Conservation (phyloP, 306 rosid species). For the Ziziphus jujuba region DNA sequence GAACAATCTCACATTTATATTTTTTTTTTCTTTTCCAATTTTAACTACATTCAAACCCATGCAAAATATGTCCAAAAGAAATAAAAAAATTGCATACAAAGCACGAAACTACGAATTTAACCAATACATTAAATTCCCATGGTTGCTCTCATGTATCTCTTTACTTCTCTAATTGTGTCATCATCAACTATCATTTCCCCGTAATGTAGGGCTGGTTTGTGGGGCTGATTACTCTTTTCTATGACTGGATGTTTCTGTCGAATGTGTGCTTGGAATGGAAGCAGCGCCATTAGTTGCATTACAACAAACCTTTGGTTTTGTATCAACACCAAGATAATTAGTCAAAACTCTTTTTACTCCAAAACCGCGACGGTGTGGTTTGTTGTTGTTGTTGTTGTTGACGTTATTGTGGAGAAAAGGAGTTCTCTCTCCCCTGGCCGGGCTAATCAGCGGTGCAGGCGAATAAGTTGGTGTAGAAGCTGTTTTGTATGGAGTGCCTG, state of each 20-base stretch:
- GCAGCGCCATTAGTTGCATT: slow-evolving; percentile 50
- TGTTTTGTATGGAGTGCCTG: slow-evolving; percentile 73
- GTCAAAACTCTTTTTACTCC: slow-evolving; percentile 88
- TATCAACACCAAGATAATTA: slow-evolving; percentile 86
- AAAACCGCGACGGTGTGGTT: slow-evolving; percentile 66
- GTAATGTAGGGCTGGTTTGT: slow-evolving; percentile 27
- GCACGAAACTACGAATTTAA: slow-evolving; percentile 20
- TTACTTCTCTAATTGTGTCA: slow-evolving; percentile 7
- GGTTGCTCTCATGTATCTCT: slow-evolving; percentile 11
- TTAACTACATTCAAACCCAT: slow-evolving; percentile 21
- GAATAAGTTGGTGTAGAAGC: slow-evolving; percentile 49
- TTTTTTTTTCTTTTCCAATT: slow-evolving; percentile 5
- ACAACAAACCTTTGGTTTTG: slow-evolving; percentile 59
- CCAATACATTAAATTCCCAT: slow-evolving; percentile 25
- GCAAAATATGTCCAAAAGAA: neutral
- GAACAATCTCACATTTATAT: slow-evolving; percentile 13
- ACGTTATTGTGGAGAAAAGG: slow-evolving; percentile 62
- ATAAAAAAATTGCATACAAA: neutral
- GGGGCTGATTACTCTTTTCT: slow-evolving; percentile 27
- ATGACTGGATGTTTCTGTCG: slow-evolving; percentile 25
- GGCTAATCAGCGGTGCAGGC: slow-evolving; percentile 67
- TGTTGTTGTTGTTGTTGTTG: slow-evolving; percentile 29
- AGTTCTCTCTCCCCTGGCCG: slow-evolving; percentile 80
- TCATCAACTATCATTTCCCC: slow-evolving; percentile 3
- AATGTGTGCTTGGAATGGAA: slow-evolving; percentile 16